These are phyloP conservation scores for Casaregolazyma lundiana DNA, from an alignment of 1,139 yeast species.

Conservation along the genomic window DNA sequence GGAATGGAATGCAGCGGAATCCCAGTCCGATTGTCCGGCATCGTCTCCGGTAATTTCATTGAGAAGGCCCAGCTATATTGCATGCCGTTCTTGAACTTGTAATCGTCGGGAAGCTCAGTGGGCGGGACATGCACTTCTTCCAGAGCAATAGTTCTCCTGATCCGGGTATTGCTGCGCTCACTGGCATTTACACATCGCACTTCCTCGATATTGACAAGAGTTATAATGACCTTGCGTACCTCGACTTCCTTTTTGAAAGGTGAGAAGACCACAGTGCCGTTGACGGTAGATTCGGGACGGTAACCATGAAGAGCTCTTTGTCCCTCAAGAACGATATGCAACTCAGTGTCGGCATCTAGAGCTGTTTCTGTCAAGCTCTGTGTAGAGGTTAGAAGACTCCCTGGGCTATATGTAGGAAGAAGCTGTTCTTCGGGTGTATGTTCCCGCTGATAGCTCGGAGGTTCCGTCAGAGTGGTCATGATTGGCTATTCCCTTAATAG, in stretches of 20 bases:
- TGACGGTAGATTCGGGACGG: neutral
- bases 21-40: conserved; percentile 7
- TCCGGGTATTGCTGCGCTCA: conserved; percentile 2
- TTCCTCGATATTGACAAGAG: conserved; percentile 4
- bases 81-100: neutral
- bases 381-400: neutral
- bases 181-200: conserved; percentile 1
- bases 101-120: neutral
- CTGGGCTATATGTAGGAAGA: neutral
- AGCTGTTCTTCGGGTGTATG: neutral
- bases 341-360: neutral
- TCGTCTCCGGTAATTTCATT: neutral
- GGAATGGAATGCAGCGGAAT: conserved; percentile 1
- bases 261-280: conserved; percentile 5
- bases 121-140: neutral
- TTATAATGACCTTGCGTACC: neutral
- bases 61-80: conserved; percentile 3
- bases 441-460: neutral
- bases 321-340: neutral
- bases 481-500: no score
- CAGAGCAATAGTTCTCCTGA: conserved; percentile 1
- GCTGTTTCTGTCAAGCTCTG: neutral
- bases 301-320: neutral
- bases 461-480: neutral
- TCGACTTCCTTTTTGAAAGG: neutral